These are phyloP conservation scores for Colletotrichum graminicola DNA, from an alignment of 2,329 filamentous ascomycete species.

Conservation along the genomic window DNA sequence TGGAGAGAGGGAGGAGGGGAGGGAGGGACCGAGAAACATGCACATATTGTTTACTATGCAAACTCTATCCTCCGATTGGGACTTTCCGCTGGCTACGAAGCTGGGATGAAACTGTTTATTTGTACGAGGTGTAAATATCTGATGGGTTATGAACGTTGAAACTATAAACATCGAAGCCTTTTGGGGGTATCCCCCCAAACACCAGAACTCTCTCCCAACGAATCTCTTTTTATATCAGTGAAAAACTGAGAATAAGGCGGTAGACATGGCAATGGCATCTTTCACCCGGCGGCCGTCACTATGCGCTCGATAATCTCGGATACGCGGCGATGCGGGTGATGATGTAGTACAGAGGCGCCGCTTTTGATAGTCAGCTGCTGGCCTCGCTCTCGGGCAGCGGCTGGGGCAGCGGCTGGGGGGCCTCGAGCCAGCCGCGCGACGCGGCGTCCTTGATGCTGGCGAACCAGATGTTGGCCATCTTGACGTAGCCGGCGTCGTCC, in stretches of 20 bases:
- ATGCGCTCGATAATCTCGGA: neutral
- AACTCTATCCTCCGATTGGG: neutral
- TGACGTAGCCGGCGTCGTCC: conserved; percentile 53
- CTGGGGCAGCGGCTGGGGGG: conserved; percentile 40
- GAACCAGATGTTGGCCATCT: conserved; percentile 57
- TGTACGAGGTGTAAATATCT: neutral
- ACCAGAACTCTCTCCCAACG: neutral
- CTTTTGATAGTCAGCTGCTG: conserved; percentile 17
- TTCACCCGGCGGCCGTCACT: neutral
- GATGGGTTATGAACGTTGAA: conserved; percentile 5
- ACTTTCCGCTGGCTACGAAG: neutral
- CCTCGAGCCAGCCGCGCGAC: conserved; percentile 44
- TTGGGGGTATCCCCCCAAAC: neutral
- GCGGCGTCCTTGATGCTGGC: conserved; percentile 47
- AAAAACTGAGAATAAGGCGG: conserved; percentile 17
- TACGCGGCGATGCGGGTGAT: conserved; percentile 9
- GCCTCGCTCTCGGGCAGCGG: neutral
- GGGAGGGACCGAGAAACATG: neutral
- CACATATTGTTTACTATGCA: neutral
- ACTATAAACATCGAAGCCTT: conserved; percentile 13
- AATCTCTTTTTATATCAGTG: neutral
- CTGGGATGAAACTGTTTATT: neutral
- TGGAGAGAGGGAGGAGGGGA: neutral
- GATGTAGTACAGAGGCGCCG: conserved; percentile 19
- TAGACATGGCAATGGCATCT: neutral